A percentile compares a stretch with the other conserved stretches of the same genome.
These are phyloP conservation scores for Ogataea saltuana DNA, from an alignment of 805 yeast species.

Conservation along the genomic window DNA sequence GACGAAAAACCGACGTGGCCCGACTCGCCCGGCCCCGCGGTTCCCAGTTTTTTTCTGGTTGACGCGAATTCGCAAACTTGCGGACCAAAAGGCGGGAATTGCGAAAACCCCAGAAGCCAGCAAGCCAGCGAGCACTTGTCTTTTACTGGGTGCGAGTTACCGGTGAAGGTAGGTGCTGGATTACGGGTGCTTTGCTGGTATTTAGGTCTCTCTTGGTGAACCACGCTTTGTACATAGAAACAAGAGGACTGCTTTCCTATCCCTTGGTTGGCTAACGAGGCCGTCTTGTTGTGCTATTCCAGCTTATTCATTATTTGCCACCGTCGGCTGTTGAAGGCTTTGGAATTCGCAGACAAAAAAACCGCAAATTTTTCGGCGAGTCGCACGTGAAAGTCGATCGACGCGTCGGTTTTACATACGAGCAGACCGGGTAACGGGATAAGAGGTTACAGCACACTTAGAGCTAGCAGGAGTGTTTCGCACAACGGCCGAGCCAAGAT, in stretches of 20 bases:
- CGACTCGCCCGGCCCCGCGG: neutral
- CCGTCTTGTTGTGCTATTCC: constrained; percentile 8
- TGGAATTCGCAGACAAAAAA: constrained; percentile 6
- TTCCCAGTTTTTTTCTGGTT: neutral
- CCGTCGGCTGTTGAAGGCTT: constrained; percentile 6
- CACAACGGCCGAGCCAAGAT: constrained; percentile 17
- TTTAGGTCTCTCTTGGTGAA: constrained; percentile 9
- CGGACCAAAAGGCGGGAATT: constrained; percentile 3
- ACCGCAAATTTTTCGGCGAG: neutral
- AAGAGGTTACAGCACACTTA: neutral
- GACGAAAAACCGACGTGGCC: too few relatives aligned
- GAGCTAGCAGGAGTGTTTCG: too few relatives aligned
- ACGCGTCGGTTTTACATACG: constrained; percentile 2
- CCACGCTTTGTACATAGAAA: constrained; percentile 12
- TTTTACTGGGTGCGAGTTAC: constrained; percentile 2
- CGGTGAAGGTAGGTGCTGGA: neutral
- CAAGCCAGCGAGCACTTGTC: constrained; percentile 10
- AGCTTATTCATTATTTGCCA: constrained; percentile 8
- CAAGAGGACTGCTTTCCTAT: constrained; percentile 8
- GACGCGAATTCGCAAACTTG: constrained; percentile 7
- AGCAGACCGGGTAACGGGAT: constrained; percentile 4
- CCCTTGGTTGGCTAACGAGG: constrained; percentile 7
- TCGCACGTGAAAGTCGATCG: constrained; percentile 1
- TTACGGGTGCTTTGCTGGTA: constrained; percentile 4
- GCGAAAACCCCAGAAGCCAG: constrained; percentile 8